Evolutionary conservation across 371 early-diverging fungal species (phyloP), one percentile per base, ranked within the genome.

Genomic region (Mortierella sp.): DNA sequence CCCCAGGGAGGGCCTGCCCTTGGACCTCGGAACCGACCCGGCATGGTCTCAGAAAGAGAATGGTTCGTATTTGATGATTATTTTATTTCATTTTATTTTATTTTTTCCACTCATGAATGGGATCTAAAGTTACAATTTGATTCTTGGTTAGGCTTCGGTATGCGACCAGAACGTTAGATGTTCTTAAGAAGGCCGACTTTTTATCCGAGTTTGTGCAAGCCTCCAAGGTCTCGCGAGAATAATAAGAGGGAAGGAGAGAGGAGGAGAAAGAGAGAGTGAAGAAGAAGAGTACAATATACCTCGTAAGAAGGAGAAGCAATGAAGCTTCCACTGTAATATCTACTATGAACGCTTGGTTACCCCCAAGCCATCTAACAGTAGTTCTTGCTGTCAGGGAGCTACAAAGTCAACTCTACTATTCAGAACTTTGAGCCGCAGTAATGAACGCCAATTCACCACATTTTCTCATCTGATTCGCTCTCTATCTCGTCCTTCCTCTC

Each of bases 1-100:
- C 73, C 79, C 0, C 72, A 72, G 43, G 79, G 79, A 4, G 79
- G 79, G 4, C 79, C 79, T 14, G 79, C 79, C 1, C 69, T 77
- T 12, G 79, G 79, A 18, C 68, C 72, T 15, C 57, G 79, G 25
- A 66, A 62, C 47, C 68, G 72, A 16, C 79, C 79, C 1, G 79
- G 79, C 25, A 62, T 69, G 57, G 79, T 63, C 16, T 72, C 72
- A 16, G 79, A 77, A 52, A 64, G 79, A 0, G 79, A 77, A 56
- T 77, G 79, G 75, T 75, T 59, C 28, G 55, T 21, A 28, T 23
- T 7, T 18, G 19, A 48, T 9, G 1, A 12, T 19, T 29, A 53
- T 1, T 21, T 14, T 11, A 11, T 19, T 25, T 2, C 21, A 6
- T n/a, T 16, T 19, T 18, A 37, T 43, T 15, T 25, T 43, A 1